Conservation (phyloP, 345 rosid species). For the Arabis hirsuta region DNA sequence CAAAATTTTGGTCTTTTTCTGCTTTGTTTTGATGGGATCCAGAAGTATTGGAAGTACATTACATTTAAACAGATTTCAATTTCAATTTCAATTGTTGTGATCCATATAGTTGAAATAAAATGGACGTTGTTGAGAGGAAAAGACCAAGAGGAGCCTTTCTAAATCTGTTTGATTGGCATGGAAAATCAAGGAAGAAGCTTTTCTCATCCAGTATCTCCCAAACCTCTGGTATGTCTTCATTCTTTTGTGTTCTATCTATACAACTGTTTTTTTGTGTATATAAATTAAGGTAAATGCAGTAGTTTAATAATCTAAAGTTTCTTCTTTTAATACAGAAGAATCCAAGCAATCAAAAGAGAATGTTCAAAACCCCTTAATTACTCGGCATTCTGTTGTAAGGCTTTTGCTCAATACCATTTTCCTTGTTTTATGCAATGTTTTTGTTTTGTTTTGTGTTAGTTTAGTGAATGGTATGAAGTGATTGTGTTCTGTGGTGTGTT, state of each 20-base stretch:
- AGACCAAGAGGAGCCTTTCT: conserved; percentile 75
- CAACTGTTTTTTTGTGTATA: neutral
- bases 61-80: neutral
- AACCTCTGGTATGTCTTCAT: conserved; percentile 49
- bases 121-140: conserved; percentile 70
- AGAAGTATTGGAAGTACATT: neutral
- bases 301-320: conserved; percentile 9
- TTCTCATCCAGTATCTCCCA: conserved; percentile 58
- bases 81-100: conserved; percentile 19
- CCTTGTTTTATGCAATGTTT: neutral
- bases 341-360: conserved; percentile 39
- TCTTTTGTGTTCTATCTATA: conserved; percentile 1
- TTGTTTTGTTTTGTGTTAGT: conserved; percentile 42
- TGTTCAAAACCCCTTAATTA: conserved; percentile 34
- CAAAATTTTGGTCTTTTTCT: neutral
- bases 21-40: conserved; percentile 10
- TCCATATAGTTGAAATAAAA: conserved; percentile 46
- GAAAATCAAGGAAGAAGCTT: conserved; percentile 91
- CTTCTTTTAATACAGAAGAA: conserved; percentile 33
- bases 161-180: conserved; percentile 88
- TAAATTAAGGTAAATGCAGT: neutral
- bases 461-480: conserved; percentile 9
- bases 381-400: conserved; percentile 34
- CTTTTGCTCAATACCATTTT: conserved; percentile 10
- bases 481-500: conserved; percentile 1